A percentile compares a stretch with the other conserved stretches of the same genome.
Conservation (phyloP, 1,139 yeast genomes). For the Pichia sp. region DNA sequence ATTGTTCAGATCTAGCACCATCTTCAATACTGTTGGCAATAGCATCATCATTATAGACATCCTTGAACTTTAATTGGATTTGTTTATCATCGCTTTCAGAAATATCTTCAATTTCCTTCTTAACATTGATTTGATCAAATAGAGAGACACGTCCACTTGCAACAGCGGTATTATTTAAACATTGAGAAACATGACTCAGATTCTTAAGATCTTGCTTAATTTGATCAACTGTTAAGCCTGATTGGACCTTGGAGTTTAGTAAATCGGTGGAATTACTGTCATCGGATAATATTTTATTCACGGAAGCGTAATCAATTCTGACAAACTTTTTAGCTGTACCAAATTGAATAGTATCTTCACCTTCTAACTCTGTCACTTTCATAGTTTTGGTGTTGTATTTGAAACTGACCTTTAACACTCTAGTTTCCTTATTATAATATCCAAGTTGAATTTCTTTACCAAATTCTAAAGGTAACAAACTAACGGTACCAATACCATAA, state of each 20-base stretch:
- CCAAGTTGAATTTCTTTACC: conserved; percentile 62
- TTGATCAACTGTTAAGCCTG: conserved; percentile 7
- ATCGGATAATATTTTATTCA: conserved; percentile 39
- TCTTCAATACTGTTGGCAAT: conserved; percentile 5
- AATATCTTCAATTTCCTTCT: conserved; percentile 26
- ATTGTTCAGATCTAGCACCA: conserved; percentile 40
- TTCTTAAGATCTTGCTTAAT: conserved; percentile 35
- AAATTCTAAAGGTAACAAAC: conserved; percentile 69
- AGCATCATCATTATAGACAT: conserved; percentile 17
- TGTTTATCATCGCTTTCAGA: conserved; percentile 23
- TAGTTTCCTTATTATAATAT: conserved; percentile 39
- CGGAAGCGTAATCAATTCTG: conserved; percentile 49
- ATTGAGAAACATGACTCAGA: conserved; percentile 36
- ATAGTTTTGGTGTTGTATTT: conserved; percentile 35
- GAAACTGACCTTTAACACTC: conserved; percentile 49
- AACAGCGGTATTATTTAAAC: conserved; percentile 34
- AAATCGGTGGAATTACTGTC: conserved; percentile 12
- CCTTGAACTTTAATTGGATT: conserved; percentile 24
- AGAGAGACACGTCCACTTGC: conserved; percentile 23
- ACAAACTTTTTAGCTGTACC: conserved; percentile 44
- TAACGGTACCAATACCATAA: conserved; percentile 39
- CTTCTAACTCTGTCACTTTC: conserved; percentile 30
- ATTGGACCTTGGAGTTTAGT: conserved; percentile 9
- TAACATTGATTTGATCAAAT: conserved; percentile 23
- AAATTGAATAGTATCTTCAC: conserved; percentile 36